Conservation (phyloP, 2,329 filamentous ascomycete species). For the Colletotrichum costaricense region DNA sequence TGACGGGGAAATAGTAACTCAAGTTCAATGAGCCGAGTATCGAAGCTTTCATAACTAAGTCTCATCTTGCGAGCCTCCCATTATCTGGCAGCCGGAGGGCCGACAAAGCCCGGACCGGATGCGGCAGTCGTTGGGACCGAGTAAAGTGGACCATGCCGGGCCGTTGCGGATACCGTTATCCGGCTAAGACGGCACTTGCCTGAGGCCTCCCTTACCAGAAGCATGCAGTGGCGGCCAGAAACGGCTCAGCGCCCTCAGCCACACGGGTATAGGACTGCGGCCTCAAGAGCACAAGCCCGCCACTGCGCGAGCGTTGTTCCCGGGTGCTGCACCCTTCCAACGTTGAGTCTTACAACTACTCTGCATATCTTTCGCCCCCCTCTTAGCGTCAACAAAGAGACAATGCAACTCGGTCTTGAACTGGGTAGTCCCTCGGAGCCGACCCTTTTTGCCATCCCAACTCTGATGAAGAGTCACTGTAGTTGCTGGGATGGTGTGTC, state of each 20-base stretch:
- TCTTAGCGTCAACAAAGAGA: not conserved
- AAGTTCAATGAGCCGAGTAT: no score
- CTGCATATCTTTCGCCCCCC: not conserved
- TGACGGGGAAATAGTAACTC: no score
- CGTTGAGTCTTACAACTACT: not conserved
- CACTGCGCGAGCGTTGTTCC: not conserved
- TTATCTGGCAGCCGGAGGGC: not conserved
- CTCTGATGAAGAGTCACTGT: not conserved
- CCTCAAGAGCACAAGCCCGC: not conserved
- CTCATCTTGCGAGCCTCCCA: not conserved
- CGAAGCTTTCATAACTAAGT: not conserved
- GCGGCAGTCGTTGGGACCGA: not conserved
- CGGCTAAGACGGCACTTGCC: not conserved
- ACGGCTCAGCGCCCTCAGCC: not conserved
- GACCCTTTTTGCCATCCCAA: not conserved
- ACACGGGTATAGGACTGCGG: not conserved
- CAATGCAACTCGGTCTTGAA: not conserved
- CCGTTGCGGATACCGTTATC: not conserved
- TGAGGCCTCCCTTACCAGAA: not conserved
- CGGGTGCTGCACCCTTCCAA: slow-evolving; percentile 1
- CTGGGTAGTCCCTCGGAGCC: not conserved
- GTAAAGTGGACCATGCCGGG: not conserved
- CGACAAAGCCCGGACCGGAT: not conserved
- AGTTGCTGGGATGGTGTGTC: not conserved
- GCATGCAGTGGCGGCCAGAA: not conserved